Conservation (phyloP, 257 asterid species). For the Gentiana dahurica region DNA sequence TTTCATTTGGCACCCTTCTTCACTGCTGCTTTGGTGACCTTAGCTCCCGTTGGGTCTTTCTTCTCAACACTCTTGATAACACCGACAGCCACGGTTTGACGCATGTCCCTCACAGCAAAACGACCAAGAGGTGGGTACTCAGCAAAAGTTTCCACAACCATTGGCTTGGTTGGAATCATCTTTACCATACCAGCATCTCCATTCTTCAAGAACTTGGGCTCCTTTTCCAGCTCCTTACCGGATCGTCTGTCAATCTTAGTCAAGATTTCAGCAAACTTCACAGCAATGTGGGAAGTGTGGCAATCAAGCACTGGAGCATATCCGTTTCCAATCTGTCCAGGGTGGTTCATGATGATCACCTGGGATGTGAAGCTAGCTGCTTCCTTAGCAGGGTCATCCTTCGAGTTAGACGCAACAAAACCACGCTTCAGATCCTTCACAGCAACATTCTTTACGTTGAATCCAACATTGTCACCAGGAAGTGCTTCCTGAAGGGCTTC, state of each 20-base stretch:
- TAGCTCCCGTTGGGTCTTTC: conserved; percentile 69
- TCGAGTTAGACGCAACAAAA: conserved; percentile 67
- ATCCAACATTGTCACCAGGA: conserved; percentile 18
- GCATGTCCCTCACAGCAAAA: conserved; percentile 72
- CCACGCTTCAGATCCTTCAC: conserved; percentile 87
- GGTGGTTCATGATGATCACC: conserved; percentile 79
- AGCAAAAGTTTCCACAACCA: conserved; percentile 64
- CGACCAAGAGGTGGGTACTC: conserved; percentile 65
- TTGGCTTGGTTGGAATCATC: conserved; percentile 81
- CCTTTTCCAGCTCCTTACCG: conserved; percentile 72
- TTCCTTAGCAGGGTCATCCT: conserved; percentile 72
- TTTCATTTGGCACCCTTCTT: conserved; percentile 74
- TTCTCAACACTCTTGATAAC: conserved; percentile 55
- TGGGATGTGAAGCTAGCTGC: conserved; percentile 63
- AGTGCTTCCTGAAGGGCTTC: too few species aligned
- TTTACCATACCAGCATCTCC: conserved; percentile 70
- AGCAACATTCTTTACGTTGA: conserved; percentile 76
- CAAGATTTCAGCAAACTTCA: conserved; percentile 49
- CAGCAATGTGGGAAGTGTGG: conserved; percentile 71
- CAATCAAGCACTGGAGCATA: conserved; percentile 66
- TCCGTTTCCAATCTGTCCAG: conserved; percentile 67
- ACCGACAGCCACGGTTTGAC: conserved; percentile 4
- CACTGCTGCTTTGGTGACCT: conserved; percentile 75
- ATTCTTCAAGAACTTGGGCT: conserved; percentile 65
- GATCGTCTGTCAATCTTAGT: conserved; percentile 83